Base-by-base conservation (phyloP, 1,139 yeast species). In the Taphrina wiesneri region DNA sequence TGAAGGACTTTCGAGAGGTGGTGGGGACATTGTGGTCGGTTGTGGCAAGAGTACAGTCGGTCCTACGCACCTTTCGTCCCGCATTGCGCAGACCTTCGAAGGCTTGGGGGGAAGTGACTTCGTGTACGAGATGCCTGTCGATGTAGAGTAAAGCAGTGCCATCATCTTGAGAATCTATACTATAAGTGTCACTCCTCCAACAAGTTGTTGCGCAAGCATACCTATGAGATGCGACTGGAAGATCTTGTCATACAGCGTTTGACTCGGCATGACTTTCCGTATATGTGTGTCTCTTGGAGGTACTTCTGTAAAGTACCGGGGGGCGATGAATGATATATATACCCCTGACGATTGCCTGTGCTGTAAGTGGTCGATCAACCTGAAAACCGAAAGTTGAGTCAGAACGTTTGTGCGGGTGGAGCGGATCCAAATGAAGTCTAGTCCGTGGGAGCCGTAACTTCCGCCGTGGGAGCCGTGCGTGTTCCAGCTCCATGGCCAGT, bases 11-110 rank as follows among this genome's bases (percentile, higher is more conserved):
- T 77, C 99, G 85, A 25, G 96, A 85, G 66, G 85, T 84, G 21
- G 99, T 93, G 70, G 99, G 99, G 71, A 93, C 93, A 77, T 93
- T 93, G 82, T 93, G 99, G 78, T 93, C 99, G 36, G 93, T 97
- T 0, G 99, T 93, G 64, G 97, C 97, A 72, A 93, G 83, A 62
- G 98, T 93, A 79, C 98, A 92, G 78, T 93, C 98, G 9, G 83
- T 81, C 80, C 99, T 85, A 82, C 99, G 87, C 63, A 93, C 97
- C 68, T 78, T 77, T 80, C 99, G 86, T 63, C 88, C 90, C 25
- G 97, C 97, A 74, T 85, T 88, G 71, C 82, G 83, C 73, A 93
- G 83, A 51, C 98, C 98, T 79, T 93, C 99, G 75, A 93, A 93
- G 9, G 99, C 99, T 78, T 93, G 99, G 39, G 99, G 99, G 43